Conservation (phyloP, 177 flowering plant species). For the Tripterygium wilfordii region DNA sequence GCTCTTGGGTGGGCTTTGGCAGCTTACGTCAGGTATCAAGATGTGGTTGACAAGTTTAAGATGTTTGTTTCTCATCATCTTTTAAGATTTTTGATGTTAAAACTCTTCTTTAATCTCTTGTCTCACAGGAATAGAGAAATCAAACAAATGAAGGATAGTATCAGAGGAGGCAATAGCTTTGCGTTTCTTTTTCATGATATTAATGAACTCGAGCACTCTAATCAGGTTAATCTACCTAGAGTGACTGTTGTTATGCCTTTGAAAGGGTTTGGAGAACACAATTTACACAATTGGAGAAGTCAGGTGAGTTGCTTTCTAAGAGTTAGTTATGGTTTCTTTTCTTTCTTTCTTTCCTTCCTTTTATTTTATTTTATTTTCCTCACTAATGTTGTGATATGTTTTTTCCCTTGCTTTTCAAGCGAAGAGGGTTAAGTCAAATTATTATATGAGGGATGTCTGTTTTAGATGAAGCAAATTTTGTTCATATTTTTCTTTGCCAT, state of each 20-base stretch:
- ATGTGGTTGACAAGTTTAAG: background rate
- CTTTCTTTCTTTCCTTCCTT: background rate
- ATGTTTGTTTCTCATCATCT: background rate
- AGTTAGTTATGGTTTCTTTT: background rate
- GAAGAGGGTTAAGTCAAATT: too few relatives aligned
- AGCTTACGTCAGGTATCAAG: slow-evolving; percentile 78
- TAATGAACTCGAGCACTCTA: slow-evolving; percentile 80
- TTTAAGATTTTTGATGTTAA: too few relatives aligned
- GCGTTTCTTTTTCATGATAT: slow-evolving; percentile 78
- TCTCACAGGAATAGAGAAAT: slow-evolving; percentile 69
- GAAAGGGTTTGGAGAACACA: slow-evolving; percentile 98
- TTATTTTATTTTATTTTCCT: background rate
- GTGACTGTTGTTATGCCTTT: slow-evolving; percentile 95
- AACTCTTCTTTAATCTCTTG: too few relatives aligned
- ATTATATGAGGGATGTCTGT: too few relatives aligned
- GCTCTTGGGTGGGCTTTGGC: slow-evolving; percentile 91
- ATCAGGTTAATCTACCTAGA: slow-evolving; percentile 72
- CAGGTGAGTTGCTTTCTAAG: slow-evolving; percentile 63
- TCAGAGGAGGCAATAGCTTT: slow-evolving; percentile 64
- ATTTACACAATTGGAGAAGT: slow-evolving; percentile 93
- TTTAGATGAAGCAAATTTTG: too few relatives aligned
- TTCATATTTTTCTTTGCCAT: too few relatives aligned
- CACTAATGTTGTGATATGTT: too few relatives aligned
- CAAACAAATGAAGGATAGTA: slow-evolving; percentile 41
- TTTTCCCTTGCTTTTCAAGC: too few relatives aligned